Evolutionary conservation across 1,139 yeast genomes (phyloP), one percentile per base, ranked within the genome.

Genomic region (Suhomyces panamericanus): DNA sequence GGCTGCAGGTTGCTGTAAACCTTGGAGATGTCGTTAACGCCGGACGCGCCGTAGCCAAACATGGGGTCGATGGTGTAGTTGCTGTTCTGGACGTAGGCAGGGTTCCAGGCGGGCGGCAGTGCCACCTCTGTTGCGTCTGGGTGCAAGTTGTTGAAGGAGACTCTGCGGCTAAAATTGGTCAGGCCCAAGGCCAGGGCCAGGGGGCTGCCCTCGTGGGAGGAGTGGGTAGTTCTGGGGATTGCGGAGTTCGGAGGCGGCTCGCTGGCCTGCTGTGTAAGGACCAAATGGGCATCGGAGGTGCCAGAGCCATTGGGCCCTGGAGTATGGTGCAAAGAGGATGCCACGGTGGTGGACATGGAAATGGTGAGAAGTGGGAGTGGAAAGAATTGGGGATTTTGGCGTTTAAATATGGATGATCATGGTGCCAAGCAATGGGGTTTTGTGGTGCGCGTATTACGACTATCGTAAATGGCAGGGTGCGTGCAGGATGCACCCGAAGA

Each of bases 81-180:
- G 29, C 6, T 20, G 38, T 36, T 14, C 30, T 17, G 35, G 35
- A 4, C 10, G n/a, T 28, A 8, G 27, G 35, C 32, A 2, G 43
- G 43, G 15, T 41, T 54, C 54, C 39, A 39, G n/a, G 45, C 24
- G 24, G 51, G 48, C 17, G 39, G 33, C 17, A 30, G 43, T 33
- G 31, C 7, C 41, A 16, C 17, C 8, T 17, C 27, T 11, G 17
- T 3, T 2, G 17, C 53, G 14, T 69, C 73, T 2, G 71, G 71
- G 31, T 62, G 59, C 41, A 73, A 52, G 50, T 72, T 74, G 52
- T 71, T 72, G 58, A 74, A 74, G n/a, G 77, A 71, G 2, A 74
- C 79, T 46, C 77, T 56, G 50, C 77, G 54, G 9, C 69, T 51
- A 53, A 63, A 46, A 11, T 33, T 32, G 31, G 32, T 11, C 28